Evolutionary conservation across 371 early-diverging fungal species (phyloP).

Genomic region (Mucor velutinosus): DNA sequence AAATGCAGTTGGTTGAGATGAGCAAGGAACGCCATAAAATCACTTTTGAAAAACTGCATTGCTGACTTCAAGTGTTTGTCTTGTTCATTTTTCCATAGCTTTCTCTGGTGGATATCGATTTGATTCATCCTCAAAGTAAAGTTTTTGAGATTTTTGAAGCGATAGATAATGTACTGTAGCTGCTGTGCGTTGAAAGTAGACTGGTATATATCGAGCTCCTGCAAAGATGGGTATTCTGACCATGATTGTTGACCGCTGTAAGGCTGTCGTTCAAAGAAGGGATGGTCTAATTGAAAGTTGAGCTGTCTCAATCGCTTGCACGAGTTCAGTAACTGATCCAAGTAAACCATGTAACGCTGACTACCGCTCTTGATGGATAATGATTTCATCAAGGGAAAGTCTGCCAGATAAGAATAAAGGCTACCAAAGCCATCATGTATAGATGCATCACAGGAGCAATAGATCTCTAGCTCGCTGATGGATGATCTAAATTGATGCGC

Average conservation of each 20-base stretch:
- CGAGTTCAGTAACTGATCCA: not conserved
- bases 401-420: not conserved
- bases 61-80: not conserved
- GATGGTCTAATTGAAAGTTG: not conserved
- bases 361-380: slow-evolving; percentile 1
- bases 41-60: not conserved
- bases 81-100: not conserved
- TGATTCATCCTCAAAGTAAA: not conserved
- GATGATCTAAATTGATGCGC: not conserved
- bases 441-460: slow-evolving; percentile 1
- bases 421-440: not conserved
- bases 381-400: not conserved
- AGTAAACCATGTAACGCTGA: not conserved
- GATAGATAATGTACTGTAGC: not conserved
- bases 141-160: not conserved
- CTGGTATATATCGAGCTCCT: not conserved
- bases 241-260: not conserved
- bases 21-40: not conserved
- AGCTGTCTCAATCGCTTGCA: not conserved
- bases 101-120: not conserved
- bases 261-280: not conserved
- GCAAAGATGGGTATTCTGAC: not conserved
- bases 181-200: not conserved
- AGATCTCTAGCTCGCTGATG: not conserved
- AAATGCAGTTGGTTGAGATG: not conserved